A percentile compares a stretch with the other conserved stretches of the same genome.
phyloP scores from a whole-genome alignment of 129 eudicot species.

The Heracleum sosnowskyi region DNA sequence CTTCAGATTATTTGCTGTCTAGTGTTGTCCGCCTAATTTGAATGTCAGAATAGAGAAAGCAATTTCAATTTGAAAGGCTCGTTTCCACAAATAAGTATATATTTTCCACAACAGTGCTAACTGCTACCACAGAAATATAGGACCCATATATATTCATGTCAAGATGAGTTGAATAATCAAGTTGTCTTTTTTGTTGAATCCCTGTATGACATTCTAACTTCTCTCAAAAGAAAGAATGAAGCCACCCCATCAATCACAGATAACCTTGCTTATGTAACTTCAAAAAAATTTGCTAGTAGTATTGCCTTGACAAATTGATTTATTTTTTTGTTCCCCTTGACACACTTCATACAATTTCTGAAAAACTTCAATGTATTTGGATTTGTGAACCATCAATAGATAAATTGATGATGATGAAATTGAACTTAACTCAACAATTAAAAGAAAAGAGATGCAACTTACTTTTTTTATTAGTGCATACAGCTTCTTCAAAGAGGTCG shows the following conservation, averaged over 20 bases:
- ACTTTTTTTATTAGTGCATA: constrained; percentile 61
- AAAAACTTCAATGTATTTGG: background rate
- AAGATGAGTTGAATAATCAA: no score
- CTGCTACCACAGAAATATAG: background rate
- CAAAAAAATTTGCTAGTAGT: background rate
- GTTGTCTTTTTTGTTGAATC: background rate
- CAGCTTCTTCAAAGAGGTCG: constrained; percentile 47
- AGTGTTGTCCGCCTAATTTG: background rate
- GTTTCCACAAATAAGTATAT: background rate
- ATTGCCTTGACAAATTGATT: background rate
- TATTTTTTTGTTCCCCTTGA: background rate
- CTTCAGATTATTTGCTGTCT: background rate
- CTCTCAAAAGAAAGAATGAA: background rate
- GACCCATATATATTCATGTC: background rate
- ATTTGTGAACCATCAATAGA: background rate
- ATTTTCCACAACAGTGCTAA: background rate
- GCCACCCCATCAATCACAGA: background rate
- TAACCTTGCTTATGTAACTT: background rate
- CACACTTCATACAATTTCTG: background rate
- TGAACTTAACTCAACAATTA: background rate
- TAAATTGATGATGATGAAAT: background rate
- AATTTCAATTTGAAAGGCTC: background rate
- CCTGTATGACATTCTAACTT: background rate
- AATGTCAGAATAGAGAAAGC: background rate
- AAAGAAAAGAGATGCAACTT: constrained; percentile 8